Evolutionary conservation across 768 basidiomycete species (phyloP).

Genomic region (Russula griseocarnosa): DNA sequence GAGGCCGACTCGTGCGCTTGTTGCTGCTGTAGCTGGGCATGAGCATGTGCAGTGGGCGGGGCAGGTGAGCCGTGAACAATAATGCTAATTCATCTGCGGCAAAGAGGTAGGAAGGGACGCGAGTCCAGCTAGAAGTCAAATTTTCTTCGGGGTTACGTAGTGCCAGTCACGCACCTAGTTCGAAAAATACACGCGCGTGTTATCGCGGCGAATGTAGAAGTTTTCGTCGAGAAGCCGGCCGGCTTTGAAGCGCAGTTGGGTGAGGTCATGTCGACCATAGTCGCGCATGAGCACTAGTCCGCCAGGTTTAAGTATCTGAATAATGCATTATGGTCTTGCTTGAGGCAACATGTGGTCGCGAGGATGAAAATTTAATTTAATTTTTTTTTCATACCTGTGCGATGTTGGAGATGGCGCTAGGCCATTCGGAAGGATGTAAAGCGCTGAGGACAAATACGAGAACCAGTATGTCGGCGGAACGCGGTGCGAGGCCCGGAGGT

Average conservation of each 20-base stretch:
- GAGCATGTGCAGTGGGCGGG: constrained; percentile 34
- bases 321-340: neutral
- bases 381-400: constrained; percentile 57
- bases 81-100: constrained; percentile 68
- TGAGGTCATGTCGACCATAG: constrained; percentile 92
- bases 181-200: constrained; percentile 98
- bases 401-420: constrained; percentile 72
- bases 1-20: constrained; percentile 28
- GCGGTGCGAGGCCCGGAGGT: constrained; percentile 59
- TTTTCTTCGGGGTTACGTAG: neutral
- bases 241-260: constrained; percentile 89
- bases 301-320: constrained; percentile 84
- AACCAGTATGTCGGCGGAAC: constrained; percentile 82
- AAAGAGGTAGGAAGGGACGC: neutral
- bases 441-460: constrained; percentile 94
- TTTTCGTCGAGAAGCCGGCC: constrained; percentile 87
- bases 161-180: constrained; percentile 50
- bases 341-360: neutral
- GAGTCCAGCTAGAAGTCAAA: neutral
- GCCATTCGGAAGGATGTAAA: constrained; percentile 91
- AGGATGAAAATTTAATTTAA: constrained; percentile 15
- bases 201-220: constrained; percentile 95
- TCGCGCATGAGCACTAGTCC: constrained; percentile 85
- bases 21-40: constrained; percentile 25
- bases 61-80: constrained; percentile 63